A percentile compares a stretch with the other conserved stretches of the same genome.
Evolutionary conservation across 2,329 filamentous ascomycete genomes (phyloP).

Genomic region (Aspergillus aculeatinus): DNA sequence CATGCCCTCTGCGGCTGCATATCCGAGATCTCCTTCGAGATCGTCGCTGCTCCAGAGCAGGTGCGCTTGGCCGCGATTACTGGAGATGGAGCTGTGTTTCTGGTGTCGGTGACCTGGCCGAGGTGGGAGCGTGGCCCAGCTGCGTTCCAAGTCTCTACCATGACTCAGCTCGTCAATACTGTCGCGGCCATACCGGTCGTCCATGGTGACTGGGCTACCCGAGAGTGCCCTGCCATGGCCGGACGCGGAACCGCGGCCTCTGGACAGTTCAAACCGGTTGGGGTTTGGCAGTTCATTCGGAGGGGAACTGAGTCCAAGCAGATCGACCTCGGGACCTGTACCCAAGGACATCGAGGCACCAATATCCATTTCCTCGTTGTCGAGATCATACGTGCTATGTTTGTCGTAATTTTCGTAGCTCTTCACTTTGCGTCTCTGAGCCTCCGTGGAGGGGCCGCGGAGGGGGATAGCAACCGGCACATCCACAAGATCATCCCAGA

Average conservation of each 20-base stretch:
- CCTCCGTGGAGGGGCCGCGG: conserved; percentile 79
- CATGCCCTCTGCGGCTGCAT: conserved; percentile 89
- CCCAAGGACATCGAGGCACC: conserved; percentile 64
- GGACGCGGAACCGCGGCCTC: conserved; percentile 36
- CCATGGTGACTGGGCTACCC: conserved; percentile 38
- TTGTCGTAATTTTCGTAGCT: conserved; percentile 36
- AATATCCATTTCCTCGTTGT: conserved; percentile 92
- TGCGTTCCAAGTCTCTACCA: conserved; percentile 37
- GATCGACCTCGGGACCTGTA: conserved; percentile 57
- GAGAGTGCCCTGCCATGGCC: conserved; percentile 37
- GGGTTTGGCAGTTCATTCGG: conserved; percentile 67
- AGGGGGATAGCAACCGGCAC: conserved; percentile 92
- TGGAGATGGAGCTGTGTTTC: conserved; percentile 43
- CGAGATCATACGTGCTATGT: conserved; percentile 37
- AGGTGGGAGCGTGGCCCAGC: conserved; percentile 38
- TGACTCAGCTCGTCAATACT: conserved; percentile 32
- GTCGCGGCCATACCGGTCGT: conserved; percentile 29
- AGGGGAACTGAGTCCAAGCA: conserved; percentile 64
- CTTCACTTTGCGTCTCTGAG: conserved; percentile 63
- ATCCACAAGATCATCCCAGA: conserved; percentile 97
- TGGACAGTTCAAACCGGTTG: conserved; percentile 69
- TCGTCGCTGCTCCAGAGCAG: conserved; percentile 67
- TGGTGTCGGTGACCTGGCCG: conserved; percentile 33
- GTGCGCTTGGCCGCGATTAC: conserved; percentile 33
- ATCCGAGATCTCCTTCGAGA: conserved; percentile 88